Evolutionary conservation across 169 alveolate genomes (phyloP), one percentile per base, ranked within the genome.

Genomic region (Ichthyophthirius multifiliis): DNA sequence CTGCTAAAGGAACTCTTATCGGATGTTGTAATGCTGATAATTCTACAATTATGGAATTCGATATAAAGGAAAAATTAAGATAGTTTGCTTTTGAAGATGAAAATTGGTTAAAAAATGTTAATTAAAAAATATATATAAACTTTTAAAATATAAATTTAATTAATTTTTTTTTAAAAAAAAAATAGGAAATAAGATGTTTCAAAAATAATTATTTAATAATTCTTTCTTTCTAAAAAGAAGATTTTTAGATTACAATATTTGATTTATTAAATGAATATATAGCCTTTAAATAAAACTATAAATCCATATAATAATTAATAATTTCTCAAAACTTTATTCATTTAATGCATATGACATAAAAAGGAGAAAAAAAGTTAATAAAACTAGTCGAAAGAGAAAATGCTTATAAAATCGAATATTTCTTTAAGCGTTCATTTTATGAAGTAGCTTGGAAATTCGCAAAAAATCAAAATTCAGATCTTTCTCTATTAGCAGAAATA

Each of bases 401-500:
- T 46, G 82, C 78, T 43, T 73, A 47, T 31, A 84, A 84, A 74
- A 65, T 84, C 31, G 84, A 76, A 18, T 43, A 65, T 35, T 71
- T 84, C 55, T 75, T 84, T 31, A 84, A 84, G 31, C 76, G 74
- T 46, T 76, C 82, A 7, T 65, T 41, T 47, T 84, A 64, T 43
- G 90, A 84, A 37, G 76, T 84, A 16, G 84, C 84, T 15, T 48
- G 46, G 23, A 84, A 67, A 82, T 65, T 84, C 43, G 90, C 90
- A 32, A 43, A 47, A 39, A 62, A 78, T 20, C 37, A 67, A 73
- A 74, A 74, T 10, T 76, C 77, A 27, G 90, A 84, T 65, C 64
- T 62, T n/a, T 30, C 77, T n/a, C 46, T 84, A 13, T 47, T 77
- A 43, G 90, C 90, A 23, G 90, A 84, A 77, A 84, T 84, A n/a